Percentiles rank a stretch among this genome's conserved stretches.
Conservation (phyloP, 2,329 filamentous ascomycete species). For the Paecilomyces sp. region DNA sequence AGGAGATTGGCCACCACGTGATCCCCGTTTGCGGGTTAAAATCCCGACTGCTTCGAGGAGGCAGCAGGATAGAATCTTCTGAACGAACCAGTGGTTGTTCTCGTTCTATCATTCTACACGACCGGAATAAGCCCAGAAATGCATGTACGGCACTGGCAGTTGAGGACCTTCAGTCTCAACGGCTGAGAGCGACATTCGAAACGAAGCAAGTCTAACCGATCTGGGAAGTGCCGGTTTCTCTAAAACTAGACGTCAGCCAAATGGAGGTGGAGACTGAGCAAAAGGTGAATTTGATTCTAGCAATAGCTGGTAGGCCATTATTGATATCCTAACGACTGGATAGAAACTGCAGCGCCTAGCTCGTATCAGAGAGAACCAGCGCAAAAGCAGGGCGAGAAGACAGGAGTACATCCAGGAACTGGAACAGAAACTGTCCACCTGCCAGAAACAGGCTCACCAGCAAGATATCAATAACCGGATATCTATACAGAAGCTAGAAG, state of each 20-base stretch:
- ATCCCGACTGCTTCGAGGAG: not conserved
- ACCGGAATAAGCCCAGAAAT: not conserved
- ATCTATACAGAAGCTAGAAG: conserved; percentile 23
- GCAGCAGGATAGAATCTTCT: not conserved
- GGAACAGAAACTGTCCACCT: conserved; percentile 22
- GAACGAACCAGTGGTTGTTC: not conserved
- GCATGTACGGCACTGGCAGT: not conserved
- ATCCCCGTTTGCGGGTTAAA: not conserved
- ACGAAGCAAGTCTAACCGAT: not conserved
- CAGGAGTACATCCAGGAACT: conserved; percentile 30
- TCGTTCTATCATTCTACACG: not conserved
- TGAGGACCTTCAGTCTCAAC: not conserved
- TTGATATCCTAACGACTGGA: conserved; percentile 1
- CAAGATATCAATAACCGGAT: conserved; percentile 27
- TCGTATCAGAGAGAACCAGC: conserved; percentile 31
- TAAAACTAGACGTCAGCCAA: not conserved
- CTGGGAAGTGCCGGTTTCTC: not conserved
- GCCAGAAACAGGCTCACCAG: conserved; percentile 19
- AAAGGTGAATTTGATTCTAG: not conserved
- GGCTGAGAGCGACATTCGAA: not conserved
- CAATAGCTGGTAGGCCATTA: not conserved
- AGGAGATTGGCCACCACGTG: not conserved
- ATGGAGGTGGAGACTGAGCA: not conserved
- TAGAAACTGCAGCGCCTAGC: conserved; percentile 31
- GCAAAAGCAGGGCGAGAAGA: conserved; percentile 27